phyloP scores from a whole-genome alignment of 768 basidiomycete genomes.

The Pleurotus citrinopileatus region DNA sequence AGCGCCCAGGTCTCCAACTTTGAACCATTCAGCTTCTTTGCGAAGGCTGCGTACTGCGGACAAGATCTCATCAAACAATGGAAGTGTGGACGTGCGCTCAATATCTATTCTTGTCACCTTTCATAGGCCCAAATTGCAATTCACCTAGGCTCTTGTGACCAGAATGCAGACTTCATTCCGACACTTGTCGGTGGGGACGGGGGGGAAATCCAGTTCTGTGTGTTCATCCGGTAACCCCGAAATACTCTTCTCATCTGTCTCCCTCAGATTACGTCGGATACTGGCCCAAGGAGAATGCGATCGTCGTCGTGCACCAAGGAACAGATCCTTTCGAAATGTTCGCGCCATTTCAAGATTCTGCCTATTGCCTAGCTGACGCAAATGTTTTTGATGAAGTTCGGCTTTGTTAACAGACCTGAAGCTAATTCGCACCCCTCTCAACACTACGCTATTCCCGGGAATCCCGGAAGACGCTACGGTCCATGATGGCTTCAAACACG shows the following conservation, averaged over 20 bases:
- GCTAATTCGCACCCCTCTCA: slow-evolving; percentile 32
- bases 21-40: slow-evolving; percentile 29
- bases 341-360: slow-evolving; percentile 9
- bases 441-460: slow-evolving; percentile 48
- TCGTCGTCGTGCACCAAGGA: slow-evolving; percentile 51
- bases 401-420: slow-evolving; percentile 47
- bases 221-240: slow-evolving; percentile 9
- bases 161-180: slow-evolving; percentile 27
- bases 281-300: slow-evolving; percentile 39
- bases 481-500: slow-evolving; percentile 48
- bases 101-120: neutral
- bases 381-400: slow-evolving; percentile 24
- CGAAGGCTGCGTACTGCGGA: slow-evolving; percentile 31
- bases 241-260: neutral
- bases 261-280: slow-evolving; percentile 37
- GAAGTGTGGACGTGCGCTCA: slow-evolving; percentile 26
- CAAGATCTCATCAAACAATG: slow-evolving; percentile 24
- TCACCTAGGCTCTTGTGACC: slow-evolving; percentile 27
- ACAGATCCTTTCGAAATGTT: slow-evolving; percentile 48
- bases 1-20: slow-evolving; percentile 1
- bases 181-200: slow-evolving; percentile 30
- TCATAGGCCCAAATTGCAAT: neutral
- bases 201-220: slow-evolving; percentile 29
- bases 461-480: slow-evolving; percentile 36
- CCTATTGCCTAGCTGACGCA: neutral